These are phyloP conservation scores for Candida montana DNA, from an alignment of 805 yeast genomes.

Conservation along the genomic window DNA sequence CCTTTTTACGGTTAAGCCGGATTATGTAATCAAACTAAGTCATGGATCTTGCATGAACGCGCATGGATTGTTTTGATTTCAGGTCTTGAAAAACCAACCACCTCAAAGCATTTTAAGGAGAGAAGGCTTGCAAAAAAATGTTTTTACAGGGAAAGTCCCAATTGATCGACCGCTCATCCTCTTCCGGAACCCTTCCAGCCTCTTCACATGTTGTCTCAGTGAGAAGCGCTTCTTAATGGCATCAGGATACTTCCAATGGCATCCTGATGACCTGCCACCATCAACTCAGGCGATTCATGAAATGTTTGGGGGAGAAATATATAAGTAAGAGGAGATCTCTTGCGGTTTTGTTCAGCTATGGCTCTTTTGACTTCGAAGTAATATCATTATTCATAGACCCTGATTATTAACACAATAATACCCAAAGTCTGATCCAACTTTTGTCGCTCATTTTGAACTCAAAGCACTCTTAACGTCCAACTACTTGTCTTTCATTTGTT, in stretches of 20 bases:
- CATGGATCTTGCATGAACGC: neutral
- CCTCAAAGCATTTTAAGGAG: neutral
- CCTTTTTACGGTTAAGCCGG: no score
- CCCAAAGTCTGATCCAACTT: slow-evolving; percentile 19
- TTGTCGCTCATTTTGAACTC: slow-evolving; percentile 20
- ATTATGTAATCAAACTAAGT: no score
- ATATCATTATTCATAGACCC: neutral
- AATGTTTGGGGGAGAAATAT: neutral
- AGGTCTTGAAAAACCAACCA: neutral
- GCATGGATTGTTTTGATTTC: neutral
- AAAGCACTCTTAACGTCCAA: slow-evolving; percentile 13
- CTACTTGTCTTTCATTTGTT: slow-evolving; percentile 20
- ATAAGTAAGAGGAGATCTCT: neutral
- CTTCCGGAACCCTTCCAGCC: neutral
- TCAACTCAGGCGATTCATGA: no score
- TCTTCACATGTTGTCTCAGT: neutral
- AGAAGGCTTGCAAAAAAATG: neutral
- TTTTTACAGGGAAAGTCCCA: neutral
- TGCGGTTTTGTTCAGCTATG: neutral
- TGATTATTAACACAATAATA: neutral
- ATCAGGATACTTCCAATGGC: neutral
- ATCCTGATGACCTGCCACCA: neutral
- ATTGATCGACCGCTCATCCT: neutral
- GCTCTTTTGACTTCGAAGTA: no score
- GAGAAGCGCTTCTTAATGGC: neutral